Evolutionary conservation across 495 filamentous ascomycete species (phyloP).

Genomic region (Letharia columbiana): DNA sequence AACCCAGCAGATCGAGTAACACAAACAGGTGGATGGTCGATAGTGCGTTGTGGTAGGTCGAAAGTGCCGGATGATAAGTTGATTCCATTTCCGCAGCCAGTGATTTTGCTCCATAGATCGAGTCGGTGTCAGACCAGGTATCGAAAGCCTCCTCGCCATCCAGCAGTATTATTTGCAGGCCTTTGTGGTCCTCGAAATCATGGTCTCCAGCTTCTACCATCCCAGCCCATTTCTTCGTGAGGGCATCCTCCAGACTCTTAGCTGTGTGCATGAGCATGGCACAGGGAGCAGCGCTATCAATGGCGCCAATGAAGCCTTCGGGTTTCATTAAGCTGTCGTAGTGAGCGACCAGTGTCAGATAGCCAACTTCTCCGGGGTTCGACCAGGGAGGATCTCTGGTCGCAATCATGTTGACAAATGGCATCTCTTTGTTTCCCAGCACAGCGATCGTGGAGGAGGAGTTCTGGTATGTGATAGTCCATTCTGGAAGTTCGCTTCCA

Average conservation of each 20-base stretch:
- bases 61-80: constrained; percentile 56
- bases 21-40: constrained; percentile 80
- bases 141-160: constrained; percentile 94
- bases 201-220: constrained; percentile 49
- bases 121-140: constrained; percentile 69
- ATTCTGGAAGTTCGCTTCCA: constrained; percentile 57
- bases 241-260: constrained; percentile 63
- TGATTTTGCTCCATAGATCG: constrained; percentile 76
- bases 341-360: constrained; percentile 84
- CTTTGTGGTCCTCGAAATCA: constrained; percentile 58
- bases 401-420: constrained; percentile 80
- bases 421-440: constrained; percentile 57
- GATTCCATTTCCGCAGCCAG: constrained; percentile 68
- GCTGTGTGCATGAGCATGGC: constrained; percentile 86
- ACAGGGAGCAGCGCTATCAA: constrained; percentile 86
- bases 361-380: constrained; percentile 58
- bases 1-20: constrained; percentile 83
- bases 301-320: constrained; percentile 85
- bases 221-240: constrained; percentile 71
- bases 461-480: constrained; percentile 78
- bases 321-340: constrained; percentile 83
- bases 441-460: constrained; percentile 72
- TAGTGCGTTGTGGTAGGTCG: constrained; percentile 62
- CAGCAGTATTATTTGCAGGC: constrained; percentile 81
- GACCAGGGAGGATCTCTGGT: constrained; percentile 86